phyloP scores from a whole-genome alignment of 495 filamentous ascomycete species.

The Penicillium silybi region DNA sequence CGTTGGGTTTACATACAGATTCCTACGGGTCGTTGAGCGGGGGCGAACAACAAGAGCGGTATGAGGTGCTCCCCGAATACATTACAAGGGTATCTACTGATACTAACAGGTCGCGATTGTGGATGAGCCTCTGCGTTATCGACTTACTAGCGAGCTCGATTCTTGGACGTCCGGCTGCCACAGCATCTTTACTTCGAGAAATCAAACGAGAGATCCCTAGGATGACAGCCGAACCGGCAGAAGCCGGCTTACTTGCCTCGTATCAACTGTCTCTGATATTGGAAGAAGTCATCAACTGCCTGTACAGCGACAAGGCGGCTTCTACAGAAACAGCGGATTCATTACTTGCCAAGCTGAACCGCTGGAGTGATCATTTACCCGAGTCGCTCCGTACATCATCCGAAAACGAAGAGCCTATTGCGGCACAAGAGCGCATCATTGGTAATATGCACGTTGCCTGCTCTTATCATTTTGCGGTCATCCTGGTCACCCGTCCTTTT shows the following conservation, averaged over 20 bases:
- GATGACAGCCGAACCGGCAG: background rate
- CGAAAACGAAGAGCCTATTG: conserved; percentile 14
- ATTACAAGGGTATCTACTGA: background rate
- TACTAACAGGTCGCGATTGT: conserved; percentile 27
- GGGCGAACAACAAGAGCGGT: conserved; percentile 23
- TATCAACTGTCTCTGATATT: conserved; percentile 32
- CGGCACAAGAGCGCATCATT: conserved; percentile 28
- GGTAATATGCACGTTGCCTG: conserved; percentile 40
- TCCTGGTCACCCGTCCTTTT: conserved; percentile 40
- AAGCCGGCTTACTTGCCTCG: conserved; percentile 29
- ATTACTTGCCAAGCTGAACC: conserved; percentile 30
- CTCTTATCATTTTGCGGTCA: conserved; percentile 42
- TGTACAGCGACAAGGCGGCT: conserved; percentile 31
- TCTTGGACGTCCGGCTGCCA: conserved; percentile 37
- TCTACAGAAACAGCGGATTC: conserved; percentile 32
- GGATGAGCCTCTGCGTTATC: conserved; percentile 44
- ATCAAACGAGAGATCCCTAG: conserved; percentile 5
- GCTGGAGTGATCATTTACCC: conserved; percentile 34
- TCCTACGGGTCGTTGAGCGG: conserved; percentile 9
- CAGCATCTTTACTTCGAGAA: conserved; percentile 25
- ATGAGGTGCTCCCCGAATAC: background rate
- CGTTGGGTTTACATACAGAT: conserved; percentile 38
- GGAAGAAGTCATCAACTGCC: conserved; percentile 30
- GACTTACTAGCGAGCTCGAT: conserved; percentile 44
- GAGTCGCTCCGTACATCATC: conserved; percentile 20